Evolutionary conservation across 495 filamentous ascomycete genomes (phyloP), one percentile per base, ranked within the genome.

Genomic region (Parachaetomium inaequale): DNA sequence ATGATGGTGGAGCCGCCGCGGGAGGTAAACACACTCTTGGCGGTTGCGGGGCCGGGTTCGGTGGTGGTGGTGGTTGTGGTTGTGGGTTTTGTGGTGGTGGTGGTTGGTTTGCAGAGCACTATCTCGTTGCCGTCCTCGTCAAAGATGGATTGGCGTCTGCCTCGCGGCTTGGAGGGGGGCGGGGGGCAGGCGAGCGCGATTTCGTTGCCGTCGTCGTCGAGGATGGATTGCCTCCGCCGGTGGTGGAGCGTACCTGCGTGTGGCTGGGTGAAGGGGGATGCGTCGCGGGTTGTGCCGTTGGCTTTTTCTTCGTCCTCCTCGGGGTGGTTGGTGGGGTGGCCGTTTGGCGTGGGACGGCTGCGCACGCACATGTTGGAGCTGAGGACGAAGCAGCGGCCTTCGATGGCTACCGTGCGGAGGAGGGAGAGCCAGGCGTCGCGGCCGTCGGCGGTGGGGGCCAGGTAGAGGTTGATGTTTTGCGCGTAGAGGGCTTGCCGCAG

Each of bases 401-500:
- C 93, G 47, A 83, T 79, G 2, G 85, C 93, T 17, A 91, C 79
- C 0, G 94, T 96, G 19, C 87, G 82, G 85, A 97, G 87, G 0
- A 95, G 81, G 1, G 88, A 77, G 15, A 90, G 73, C 93, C 93
- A 98, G 1, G 90, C 87, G 67, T 93, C 88, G 42, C 93, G 82
- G 23, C 79, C 84, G 73, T 98, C 93, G 10, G 93, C 93, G 2
- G 93, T 97, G 0, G 93, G 93, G 0, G 93, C 92, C 17, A 97
- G 85, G 68, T 95, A 98, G 23, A 98, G 78, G 69, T 93, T 96
- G 59, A 96, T 88, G 69, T 96, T 95, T 74, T 97, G 93, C 2
- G 84, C 81, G 68, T 98, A 98, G 19, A 98, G 80, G 23, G 86
- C 66, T 53, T 81, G 79, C 4, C 79, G 74, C 1, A 98, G 81